Base-by-base conservation (phyloP, 1,139 yeast genomes). In the Debaryomyces coudertii region DNA sequence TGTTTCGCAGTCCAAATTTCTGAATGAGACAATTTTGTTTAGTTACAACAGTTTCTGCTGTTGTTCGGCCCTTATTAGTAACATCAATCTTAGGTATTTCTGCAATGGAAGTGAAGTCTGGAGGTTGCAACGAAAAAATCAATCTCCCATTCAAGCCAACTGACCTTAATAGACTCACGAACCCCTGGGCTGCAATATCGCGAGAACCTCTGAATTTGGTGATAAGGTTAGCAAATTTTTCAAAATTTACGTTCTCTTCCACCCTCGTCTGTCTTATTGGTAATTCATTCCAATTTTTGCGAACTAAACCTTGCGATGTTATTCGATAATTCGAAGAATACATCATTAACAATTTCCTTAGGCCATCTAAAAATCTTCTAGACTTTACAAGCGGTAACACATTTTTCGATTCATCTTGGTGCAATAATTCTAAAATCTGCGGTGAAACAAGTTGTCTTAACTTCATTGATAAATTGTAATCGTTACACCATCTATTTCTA, bases 171-270 rank as follows among this genome's bases (percentile, higher is more conserved):
- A 92, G 59, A 0, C 89, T 82, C 7, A 90, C 90, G 66, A 90
- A 90, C 0, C 96, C 97, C 58, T 90, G 97, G 0, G 95, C 90
- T 0, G 87, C 88, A 5, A 89, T 49, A 58, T 93, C 98, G 34
- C 89, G 67, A 1, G 90, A 82, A 0, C 99, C 99, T 22, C 76
- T 68, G 29, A 78, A 77, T 14, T 69, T 63, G 0, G 62, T 46
- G 1, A 85, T 60, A 15, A 74, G 59, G 27, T 64, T 62, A 11
- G 61, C 58, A 56, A 85, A 86, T 24, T 66, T 66, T 3, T 57
- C 52, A 37, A 66, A 63, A 11, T 66, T 60, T 31, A 77, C 66
- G 25, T 63, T 54, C 23, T 48, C 51, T 11, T 63, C 65, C 0
- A 53, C 42, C 16, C 61, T 51, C 37, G 58, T 43, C 42, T 68